Evolutionary conservation across 768 basidiomycete genomes (phyloP).

Genomic region (Melanogaster broomeanus): DNA sequence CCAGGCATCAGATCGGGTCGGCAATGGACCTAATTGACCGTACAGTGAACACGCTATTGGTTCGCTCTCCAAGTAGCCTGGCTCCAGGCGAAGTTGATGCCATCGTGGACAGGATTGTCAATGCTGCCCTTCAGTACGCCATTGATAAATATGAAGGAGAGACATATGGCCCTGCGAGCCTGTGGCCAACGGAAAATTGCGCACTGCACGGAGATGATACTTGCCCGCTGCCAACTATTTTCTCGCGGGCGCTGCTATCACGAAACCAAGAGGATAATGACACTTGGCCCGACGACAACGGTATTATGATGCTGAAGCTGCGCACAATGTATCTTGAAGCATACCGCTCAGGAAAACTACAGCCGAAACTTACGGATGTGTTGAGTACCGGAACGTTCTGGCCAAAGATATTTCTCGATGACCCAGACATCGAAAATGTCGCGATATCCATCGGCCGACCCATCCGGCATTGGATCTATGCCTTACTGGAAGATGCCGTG

Average conservation of each 20-base stretch:
- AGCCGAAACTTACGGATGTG: conserved; percentile 58
- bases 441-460: conserved; percentile 61
- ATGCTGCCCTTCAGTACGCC: conserved; percentile 76
- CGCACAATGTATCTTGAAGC: conserved; percentile 59
- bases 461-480: conserved; percentile 65
- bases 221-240: conserved; percentile 55
- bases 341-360: conserved; percentile 59
- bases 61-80: conserved; percentile 47
- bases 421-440: conserved; percentile 73
- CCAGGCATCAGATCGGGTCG: conserved; percentile 58
- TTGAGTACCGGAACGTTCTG: conserved; percentile 67
- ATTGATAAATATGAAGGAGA: conserved; percentile 59
- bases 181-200: conserved; percentile 62
- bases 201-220: conserved; percentile 57
- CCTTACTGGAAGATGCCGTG: conserved; percentile 66
- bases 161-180: conserved; percentile 34
- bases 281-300: conserved; percentile 14
- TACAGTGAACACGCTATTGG: conserved; percentile 60
- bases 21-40: conserved; percentile 80
- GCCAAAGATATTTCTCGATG: conserved; percentile 75
- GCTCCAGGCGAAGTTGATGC: conserved; percentile 63
- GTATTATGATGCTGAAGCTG: conserved; percentile 29
- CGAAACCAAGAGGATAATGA: conserved; percentile 1
- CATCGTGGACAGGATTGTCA: conserved; percentile 69
- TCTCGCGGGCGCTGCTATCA: conserved; percentile 44